phyloP scores from a whole-genome alignment of 2,329 filamentous ascomycete genomes.

The Orbilia javanica region DNA sequence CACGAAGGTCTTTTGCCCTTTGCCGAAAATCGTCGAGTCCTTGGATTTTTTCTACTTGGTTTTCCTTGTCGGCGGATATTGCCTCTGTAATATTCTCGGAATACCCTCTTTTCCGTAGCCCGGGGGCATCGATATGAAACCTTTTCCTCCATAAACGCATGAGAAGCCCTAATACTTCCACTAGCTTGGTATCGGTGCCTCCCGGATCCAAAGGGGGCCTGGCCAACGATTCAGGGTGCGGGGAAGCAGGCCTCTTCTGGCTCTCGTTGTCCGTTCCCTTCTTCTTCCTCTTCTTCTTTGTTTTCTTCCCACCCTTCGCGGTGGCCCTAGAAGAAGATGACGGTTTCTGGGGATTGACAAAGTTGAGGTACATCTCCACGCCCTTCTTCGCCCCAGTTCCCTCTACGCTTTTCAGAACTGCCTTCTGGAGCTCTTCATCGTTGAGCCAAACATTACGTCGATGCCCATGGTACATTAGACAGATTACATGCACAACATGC shows the following conservation, averaged over 20 bases:
- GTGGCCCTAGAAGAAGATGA: conserved; percentile 63
- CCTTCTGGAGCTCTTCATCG: conserved; percentile 79
- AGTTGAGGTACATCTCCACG: conserved; percentile 74
- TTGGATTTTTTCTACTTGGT: conserved; percentile 78
- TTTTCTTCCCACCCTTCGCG: conserved; percentile 64
- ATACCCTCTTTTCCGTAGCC: conserved; percentile 89
- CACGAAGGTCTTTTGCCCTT: conserved; percentile 64
- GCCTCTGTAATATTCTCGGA: background rate
- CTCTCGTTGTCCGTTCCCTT: conserved; percentile 63
- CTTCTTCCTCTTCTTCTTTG: conserved; percentile 65
- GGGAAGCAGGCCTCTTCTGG: conserved; percentile 66
- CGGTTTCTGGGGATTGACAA: conserved; percentile 20
- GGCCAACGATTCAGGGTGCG: conserved; percentile 67
- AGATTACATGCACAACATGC: conserved; percentile 89
- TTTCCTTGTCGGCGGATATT: background rate
- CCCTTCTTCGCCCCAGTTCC: conserved; percentile 78
- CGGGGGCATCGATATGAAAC: conserved; percentile 81
- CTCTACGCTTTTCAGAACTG: conserved; percentile 79
- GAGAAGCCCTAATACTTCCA: conserved; percentile 80
- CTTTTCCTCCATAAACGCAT: conserved; percentile 87
- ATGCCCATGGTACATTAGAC: conserved; percentile 89
- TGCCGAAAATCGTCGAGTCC: conserved; percentile 46
- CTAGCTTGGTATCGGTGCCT: conserved; percentile 68
- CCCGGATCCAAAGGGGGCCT: conserved; percentile 87
- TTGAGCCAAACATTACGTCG: conserved; percentile 86